These are phyloP conservation scores for Leccinum olivaceopallidum DNA, from an alignment of 768 basidiomycete species.

Conservation along the genomic window DNA sequence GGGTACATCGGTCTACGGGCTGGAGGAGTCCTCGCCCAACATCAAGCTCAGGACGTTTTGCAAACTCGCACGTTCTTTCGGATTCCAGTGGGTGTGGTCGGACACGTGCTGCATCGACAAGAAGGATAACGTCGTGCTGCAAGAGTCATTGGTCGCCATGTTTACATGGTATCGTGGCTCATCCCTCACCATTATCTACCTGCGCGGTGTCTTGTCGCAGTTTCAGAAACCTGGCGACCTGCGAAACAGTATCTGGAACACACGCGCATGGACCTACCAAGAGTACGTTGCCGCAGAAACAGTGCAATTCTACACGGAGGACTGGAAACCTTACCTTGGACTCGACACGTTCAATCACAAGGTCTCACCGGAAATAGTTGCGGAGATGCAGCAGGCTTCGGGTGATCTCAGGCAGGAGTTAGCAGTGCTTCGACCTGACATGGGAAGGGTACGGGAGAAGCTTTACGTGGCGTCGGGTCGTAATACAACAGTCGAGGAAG, in stretches of 20 bases:
- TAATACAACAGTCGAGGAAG: neutral
- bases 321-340: neutral
- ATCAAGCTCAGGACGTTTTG: neutral
- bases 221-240: neutral
- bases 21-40: neutral
- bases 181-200: neutral
- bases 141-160: neutral
- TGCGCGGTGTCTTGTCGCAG: neutral
- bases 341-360: neutral
- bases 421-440: neutral
- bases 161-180: neutral
- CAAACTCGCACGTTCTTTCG: neutral
- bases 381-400: neutral
- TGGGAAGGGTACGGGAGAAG: neutral
- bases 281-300: neutral
- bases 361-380: neutral
- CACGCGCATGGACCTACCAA: neutral
- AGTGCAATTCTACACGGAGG: neutral
- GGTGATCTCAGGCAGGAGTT: neutral
- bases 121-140: neutral
- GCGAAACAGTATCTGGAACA: neutral
- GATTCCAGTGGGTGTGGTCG: neutral
- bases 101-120: neutral
- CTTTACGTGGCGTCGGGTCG: neutral
- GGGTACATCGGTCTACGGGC: neutral